phyloP scores from a whole-genome alignment of 495 filamentous ascomycete species.

The Chaetomium cochliodes region DNA sequence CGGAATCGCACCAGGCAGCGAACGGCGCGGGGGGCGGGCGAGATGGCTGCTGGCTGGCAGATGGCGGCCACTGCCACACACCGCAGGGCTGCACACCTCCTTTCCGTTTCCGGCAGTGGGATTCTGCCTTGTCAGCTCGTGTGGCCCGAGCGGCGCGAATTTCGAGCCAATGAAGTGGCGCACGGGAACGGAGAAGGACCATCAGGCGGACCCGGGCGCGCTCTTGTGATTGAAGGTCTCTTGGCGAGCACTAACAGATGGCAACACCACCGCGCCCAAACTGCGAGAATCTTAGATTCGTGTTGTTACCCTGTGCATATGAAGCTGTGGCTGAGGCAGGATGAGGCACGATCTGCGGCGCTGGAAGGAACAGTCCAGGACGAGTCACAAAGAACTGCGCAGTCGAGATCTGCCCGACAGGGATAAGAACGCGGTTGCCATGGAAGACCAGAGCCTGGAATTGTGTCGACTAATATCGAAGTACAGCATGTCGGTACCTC shows the following conservation, averaged over 20 bases:
- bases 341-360: neutral
- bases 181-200: neutral
- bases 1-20: conserved; percentile 3
- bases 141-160: neutral
- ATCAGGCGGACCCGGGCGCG: neutral
- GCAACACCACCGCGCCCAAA: neutral
- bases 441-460: no score
- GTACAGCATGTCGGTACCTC: no score
- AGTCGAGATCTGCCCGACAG: no score
- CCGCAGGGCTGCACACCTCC: neutral
- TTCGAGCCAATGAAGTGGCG: neutral
- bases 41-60: conserved; percentile 6
- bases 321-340: neutral
- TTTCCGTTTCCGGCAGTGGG: conserved; percentile 14
- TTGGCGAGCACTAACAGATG: neutral
- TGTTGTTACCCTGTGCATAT: neutral
- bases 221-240: neutral
- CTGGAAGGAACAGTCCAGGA: neutral
- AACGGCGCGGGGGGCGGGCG: neutral
- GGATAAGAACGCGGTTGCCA: neutral
- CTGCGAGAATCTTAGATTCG: neutral
- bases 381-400: neutral
- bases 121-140: conserved; percentile 17
- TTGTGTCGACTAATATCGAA: neutral
- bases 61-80: conserved; percentile 17